Conservation (phyloP, 768 basidiomycete genomes). For the Tulasnella sp. region DNA sequence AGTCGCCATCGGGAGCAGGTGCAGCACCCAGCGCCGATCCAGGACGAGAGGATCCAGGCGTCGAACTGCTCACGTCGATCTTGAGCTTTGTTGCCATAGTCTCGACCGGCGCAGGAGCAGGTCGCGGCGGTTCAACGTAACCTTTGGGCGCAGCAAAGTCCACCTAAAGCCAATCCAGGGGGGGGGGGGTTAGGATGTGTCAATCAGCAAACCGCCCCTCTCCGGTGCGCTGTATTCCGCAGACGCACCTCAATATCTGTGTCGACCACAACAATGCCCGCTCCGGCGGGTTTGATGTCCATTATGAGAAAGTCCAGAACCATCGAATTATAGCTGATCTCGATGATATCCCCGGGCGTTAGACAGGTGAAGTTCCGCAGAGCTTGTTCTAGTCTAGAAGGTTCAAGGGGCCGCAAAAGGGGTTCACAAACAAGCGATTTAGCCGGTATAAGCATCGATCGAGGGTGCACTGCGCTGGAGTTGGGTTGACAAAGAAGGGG, state of each 20-base stretch:
- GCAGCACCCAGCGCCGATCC: conserved; percentile 52
- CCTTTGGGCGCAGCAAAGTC: conserved; percentile 92
- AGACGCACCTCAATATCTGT: conserved; percentile 74
- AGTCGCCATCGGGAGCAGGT: conserved; percentile 22
- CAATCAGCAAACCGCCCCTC: neutral
- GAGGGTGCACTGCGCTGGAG: neutral
- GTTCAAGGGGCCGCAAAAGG: conserved; percentile 3
- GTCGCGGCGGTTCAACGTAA: conserved; percentile 90
- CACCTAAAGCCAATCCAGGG: conserved; percentile 42
- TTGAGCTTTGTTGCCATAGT: conserved; percentile 98
- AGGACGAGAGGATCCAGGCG: conserved; percentile 81
- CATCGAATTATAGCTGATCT: conserved; percentile 95
- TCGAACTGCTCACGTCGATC: conserved; percentile 83
- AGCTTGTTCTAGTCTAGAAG: conserved; percentile 83
- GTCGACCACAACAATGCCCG: conserved; percentile 85
- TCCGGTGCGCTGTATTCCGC: neutral
- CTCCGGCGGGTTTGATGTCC: conserved; percentile 82
- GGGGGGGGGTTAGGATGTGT: neutral
- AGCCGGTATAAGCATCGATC: neutral
- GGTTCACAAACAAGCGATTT: neutral
- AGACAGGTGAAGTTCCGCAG: conserved; percentile 88
- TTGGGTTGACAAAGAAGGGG: neutral
- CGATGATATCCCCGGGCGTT: conserved; percentile 95
- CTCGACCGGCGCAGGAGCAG: conserved; percentile 69
- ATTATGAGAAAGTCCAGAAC: conserved; percentile 93